Conservation (phyloP, 108 stramenopile genomes). For the Fragilariopsis cylindrus region DNA sequence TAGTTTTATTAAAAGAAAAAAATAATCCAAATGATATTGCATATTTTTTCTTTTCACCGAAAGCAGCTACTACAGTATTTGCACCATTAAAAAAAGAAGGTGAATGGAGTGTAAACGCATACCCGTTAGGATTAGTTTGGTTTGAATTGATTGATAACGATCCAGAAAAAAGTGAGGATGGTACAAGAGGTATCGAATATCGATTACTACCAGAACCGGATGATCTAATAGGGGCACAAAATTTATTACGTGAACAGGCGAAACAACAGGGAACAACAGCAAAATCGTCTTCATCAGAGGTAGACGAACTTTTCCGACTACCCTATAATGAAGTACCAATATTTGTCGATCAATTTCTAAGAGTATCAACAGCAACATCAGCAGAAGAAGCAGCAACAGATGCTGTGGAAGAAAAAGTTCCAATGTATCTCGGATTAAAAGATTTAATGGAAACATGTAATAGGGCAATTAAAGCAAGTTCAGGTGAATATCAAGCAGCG, state of each 20-base stretch:
- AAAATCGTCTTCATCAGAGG: not conserved
- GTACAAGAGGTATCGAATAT: conserved; percentile 15
- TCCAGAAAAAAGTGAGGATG: not conserved
- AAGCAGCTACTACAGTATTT: conserved; percentile 19
- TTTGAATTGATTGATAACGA: conserved; percentile 19
- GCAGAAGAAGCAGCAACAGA: not conserved
- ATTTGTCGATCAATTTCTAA: conserved; percentile 19
- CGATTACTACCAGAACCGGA: conserved; percentile 19
- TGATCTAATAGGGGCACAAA: conserved; percentile 12
- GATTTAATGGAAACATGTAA: conserved; percentile 19
- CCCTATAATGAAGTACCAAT: conserved; percentile 19
- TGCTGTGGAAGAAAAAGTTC: conserved; percentile 8
- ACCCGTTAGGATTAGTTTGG: conserved; percentile 16
- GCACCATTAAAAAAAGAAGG: conserved; percentile 12
- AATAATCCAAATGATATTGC: conserved; percentile 8
- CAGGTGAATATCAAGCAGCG: conserved; percentile 16
- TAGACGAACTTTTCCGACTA: not conserved
- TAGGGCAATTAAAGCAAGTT: conserved; percentile 4
- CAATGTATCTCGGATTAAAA: conserved; percentile 17
- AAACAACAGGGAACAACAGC: not conserved
- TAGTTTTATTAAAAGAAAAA: conserved; percentile 23
- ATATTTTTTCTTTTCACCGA: conserved; percentile 23
- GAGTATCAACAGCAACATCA: not conserved
- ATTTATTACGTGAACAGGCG: conserved; percentile 6
- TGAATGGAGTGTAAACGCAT: conserved; percentile 2